Percentiles rank a stretch among this genome's conserved stretches.
These are phyloP conservation scores for Boletus sp. DNA, from an alignment of 768 basidiomycete species.

Conservation along the genomic window DNA sequence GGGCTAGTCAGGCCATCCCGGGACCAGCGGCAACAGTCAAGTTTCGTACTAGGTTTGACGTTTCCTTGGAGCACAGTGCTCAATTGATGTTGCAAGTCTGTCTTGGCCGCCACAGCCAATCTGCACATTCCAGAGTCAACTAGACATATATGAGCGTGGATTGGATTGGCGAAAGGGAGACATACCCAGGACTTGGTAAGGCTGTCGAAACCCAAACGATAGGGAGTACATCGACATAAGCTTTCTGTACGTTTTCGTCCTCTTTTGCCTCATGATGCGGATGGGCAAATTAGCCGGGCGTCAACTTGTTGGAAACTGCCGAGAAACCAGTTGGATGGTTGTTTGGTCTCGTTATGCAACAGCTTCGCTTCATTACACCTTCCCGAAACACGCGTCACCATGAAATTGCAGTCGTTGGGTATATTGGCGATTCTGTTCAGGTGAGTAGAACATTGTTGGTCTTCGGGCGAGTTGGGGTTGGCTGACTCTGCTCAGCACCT, in stretches of 20 bases:
- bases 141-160: constrained; percentile 30
- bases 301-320: not conserved
- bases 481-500: constrained; percentile 11
- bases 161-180: constrained; percentile 2
- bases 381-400: constrained; percentile 4
- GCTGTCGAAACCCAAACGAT: constrained; percentile 87
- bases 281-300: not conserved
- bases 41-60: constrained; percentile 81
- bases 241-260: constrained; percentile 92
- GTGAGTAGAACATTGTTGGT: not conserved
- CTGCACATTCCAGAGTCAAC: constrained; percentile 87
- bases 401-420: constrained; percentile 14
- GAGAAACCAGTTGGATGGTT: not conserved
- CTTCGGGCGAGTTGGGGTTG: not conserved
- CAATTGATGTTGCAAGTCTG: constrained; percentile 76
- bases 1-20: constrained; percentile 36
- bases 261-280: constrained; percentile 81
- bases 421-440: constrained; percentile 11
- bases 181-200: constrained; percentile 88
- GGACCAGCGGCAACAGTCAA: constrained; percentile 4
- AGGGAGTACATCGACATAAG: constrained; percentile 89
- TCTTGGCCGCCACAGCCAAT: constrained; percentile 59
- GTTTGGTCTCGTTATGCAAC: constrained; percentile 26
- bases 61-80: constrained; percentile 77
- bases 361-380: constrained; percentile 3